Conservation (phyloP, 208 protist genomes). For the Leishmania martiniquensis region DNA sequence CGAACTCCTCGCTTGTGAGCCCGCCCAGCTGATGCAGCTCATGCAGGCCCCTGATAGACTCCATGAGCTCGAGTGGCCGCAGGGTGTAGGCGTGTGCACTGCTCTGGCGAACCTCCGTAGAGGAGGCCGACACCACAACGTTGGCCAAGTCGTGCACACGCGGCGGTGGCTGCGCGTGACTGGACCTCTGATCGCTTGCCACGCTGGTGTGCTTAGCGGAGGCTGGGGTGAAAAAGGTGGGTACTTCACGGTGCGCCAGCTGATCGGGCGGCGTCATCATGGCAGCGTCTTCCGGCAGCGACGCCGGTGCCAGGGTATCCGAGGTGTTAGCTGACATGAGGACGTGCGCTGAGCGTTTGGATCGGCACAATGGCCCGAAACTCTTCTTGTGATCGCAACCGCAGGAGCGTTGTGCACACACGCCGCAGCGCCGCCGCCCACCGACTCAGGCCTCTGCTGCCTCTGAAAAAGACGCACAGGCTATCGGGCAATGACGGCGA, state of each 20-base stretch:
- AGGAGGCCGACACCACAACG: not conserved
- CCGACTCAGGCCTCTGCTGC: not conserved
- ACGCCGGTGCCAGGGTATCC: not conserved
- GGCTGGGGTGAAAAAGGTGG: not conserved
- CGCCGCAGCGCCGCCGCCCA: not conserved
- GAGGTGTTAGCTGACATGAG: conserved; percentile 3
- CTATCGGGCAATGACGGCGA: not conserved
- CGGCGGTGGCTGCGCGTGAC: not conserved
- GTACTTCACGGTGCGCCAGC: not conserved
- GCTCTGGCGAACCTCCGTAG: conserved; percentile 11
- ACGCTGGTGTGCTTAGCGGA: not conserved
- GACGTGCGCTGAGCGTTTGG: not conserved
- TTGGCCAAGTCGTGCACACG: conserved; percentile 9
- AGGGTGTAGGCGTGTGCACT: conserved; percentile 14
- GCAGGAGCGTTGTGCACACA: not conserved
- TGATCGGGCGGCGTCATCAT: not conserved
- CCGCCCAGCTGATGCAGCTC: conserved; percentile 67
- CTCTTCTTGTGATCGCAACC: not conserved
- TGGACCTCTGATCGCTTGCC: not conserved
- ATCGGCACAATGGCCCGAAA: not conserved
- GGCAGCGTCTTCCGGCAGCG: not conserved
- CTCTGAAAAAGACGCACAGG: not conserved
- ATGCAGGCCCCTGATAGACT: conserved; percentile 71
- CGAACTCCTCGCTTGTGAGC: conserved; percentile 76
- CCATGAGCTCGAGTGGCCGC: conserved; percentile 54